Evolutionary conservation across 352 stramenopile species (phyloP), one percentile per base, ranked within the genome.

Genomic region (Thraustochytrium sp.): DNA sequence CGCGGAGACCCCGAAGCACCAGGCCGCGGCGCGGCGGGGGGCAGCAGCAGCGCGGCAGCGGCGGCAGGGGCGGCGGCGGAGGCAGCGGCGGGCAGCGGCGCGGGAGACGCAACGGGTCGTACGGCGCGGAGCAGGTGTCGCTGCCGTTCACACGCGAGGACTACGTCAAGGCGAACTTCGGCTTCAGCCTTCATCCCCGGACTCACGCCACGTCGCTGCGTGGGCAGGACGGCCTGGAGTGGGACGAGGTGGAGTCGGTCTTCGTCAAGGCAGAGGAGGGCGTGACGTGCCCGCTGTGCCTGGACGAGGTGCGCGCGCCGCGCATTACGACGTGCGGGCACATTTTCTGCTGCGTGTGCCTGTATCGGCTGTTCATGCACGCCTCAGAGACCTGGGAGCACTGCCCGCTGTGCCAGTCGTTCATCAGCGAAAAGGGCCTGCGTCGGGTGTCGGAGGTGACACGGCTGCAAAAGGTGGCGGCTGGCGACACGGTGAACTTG

Each of bases 321-420:
- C 55, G 75, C 8, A 84, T 84, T 5, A 84, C 75, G 1, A 61
- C 55, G 8, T 84, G 75, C 49, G 75, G 75, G 29, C 75, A 84
- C 38, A 61, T 84, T 36, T 84, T 61, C 53, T 84, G 75, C 31
- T 49, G 53, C 29, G 55, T 80, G 4, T 84, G 75, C 59, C 23
- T 78, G 51, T 82, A 82, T 2, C 5, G 62, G 13, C 62, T 82
- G 23, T 82, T 82, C 56, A 44, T 44, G 46, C 65, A 77, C 4
- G 42, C 42, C 18, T 18, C 42, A 21, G 42, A 77, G 23, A 62
- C 49, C 8, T 77, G 65, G 65, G 65, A 77, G 26, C 42, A 62
- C 26, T 77, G 65, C 13, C 65, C 65, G 16, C 46, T 77, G 34
- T 77, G 65, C 65, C 49, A 62, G 26, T 55, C 65, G 5, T 77